Evolutionary conservation across 2,329 filamentous ascomycete species (phyloP).

Genomic region (Trichoderma sp.): DNA sequence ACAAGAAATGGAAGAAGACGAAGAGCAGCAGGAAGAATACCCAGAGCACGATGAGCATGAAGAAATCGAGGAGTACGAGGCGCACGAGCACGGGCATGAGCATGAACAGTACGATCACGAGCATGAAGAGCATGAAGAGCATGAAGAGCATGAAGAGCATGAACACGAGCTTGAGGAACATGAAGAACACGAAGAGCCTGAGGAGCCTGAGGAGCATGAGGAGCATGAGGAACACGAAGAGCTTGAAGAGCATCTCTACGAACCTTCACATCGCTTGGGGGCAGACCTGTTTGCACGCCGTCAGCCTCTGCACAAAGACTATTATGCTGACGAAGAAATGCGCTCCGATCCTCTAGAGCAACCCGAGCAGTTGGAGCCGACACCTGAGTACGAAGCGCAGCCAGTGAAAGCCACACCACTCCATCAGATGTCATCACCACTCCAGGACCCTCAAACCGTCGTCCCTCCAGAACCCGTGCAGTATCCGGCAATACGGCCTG

Average conservation of each 20-base stretch:
- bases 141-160: slow-evolving; percentile 25
- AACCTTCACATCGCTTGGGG: background rate
- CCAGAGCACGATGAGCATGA: background rate
- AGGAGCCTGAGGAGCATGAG: background rate
- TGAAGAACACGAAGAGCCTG: background rate
- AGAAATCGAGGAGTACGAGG: slow-evolving; percentile 8
- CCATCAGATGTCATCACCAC: slow-evolving; percentile 42
- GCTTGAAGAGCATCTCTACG: background rate
- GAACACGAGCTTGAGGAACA: background rate
- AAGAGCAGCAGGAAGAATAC: background rate
- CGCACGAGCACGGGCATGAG: slow-evolving; percentile 15
- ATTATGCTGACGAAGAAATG: slow-evolving; percentile 23
- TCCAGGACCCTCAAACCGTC: slow-evolving; percentile 37
- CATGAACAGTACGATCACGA: slow-evolving; percentile 13
- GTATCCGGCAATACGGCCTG: slow-evolving; percentile 42
- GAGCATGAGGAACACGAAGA: background rate
- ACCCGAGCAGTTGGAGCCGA: slow-evolving; percentile 17
- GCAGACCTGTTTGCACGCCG: background rate
- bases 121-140: background rate
- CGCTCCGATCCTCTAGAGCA: slow-evolving; percentile 17
- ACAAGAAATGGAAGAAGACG: background rate
- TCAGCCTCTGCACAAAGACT: background rate
- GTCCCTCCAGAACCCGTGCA: slow-evolving; percentile 31
- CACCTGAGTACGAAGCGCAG: slow-evolving; percentile 21
- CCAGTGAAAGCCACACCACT: slow-evolving; percentile 38